Percentiles rank a stretch among this genome's conserved stretches.
phyloP scores from a whole-genome alignment of 805 yeast genomes.

The Ogataea nonfermentans region DNA sequence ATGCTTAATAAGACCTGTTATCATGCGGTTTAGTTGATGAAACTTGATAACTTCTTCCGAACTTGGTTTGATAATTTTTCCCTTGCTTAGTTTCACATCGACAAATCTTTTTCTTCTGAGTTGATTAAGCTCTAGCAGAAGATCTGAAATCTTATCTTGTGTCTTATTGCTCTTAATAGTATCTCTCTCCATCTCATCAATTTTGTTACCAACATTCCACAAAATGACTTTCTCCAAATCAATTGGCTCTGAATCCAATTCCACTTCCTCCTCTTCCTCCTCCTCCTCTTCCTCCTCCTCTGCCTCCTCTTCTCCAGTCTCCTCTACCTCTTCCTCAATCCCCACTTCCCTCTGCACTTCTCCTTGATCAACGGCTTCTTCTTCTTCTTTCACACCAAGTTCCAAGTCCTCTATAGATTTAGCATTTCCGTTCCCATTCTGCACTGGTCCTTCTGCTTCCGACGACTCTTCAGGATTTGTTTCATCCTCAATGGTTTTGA shows the following conservation, averaged over 20 bases:
- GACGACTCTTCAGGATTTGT: background rate
- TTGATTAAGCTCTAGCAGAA: conserved; percentile 48
- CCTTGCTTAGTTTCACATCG: background rate
- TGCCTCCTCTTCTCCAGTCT: conserved; percentile 4
- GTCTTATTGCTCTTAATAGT: conserved; percentile 22
- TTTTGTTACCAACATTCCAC: conserved; percentile 28
- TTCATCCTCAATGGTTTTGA: conserved; percentile 5
- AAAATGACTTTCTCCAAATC: conserved; percentile 29
- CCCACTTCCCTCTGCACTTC: conserved; percentile 4
- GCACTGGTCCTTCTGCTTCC: background rate
- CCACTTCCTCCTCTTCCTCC: conserved; percentile 7
- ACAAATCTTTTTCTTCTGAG: conserved; percentile 45
- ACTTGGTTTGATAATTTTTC: conserved; percentile 37
- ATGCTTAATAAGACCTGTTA: conserved; percentile 38
- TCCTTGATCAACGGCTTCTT: conserved; percentile 6
- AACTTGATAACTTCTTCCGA: conserved; percentile 42
- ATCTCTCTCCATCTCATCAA: conserved; percentile 27
- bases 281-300: conserved; percentile 8
- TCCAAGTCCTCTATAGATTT: background rate
- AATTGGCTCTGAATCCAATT: conserved; percentile 18
- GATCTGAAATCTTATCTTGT: conserved; percentile 41
- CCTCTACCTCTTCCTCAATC: conserved; percentile 1
- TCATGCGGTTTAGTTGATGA: conserved; percentile 42
- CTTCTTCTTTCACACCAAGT: background rate
- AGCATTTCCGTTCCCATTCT: conserved; percentile 1